phyloP scores from a whole-genome alignment of 2,329 filamentous ascomycete species.

The Aurifilum marmelostoma region DNA sequence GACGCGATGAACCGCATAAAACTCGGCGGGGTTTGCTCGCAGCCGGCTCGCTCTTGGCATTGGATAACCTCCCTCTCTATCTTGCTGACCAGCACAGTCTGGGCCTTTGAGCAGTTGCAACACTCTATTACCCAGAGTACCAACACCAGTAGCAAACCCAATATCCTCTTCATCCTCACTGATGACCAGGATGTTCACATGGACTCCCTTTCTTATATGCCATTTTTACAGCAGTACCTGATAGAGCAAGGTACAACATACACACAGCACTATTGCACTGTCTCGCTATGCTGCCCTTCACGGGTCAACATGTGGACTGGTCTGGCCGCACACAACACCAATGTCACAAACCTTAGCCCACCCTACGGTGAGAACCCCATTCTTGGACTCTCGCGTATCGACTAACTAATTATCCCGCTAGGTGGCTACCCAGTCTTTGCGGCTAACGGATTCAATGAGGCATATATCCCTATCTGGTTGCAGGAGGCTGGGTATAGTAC shows the following conservation, averaged over 20 bases:
- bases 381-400: neutral
- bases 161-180: constrained; percentile 65
- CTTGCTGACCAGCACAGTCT: neutral
- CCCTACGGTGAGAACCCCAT: constrained; percentile 55
- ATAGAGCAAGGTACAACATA: constrained; percentile 59
- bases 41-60: neutral
- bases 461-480: constrained; percentile 72
- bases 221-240: constrained; percentile 55
- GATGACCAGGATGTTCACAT: constrained; percentile 68
- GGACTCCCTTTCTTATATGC: constrained; percentile 61
- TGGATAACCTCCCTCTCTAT: neutral
- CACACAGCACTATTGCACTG: constrained; percentile 62
- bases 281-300: constrained; percentile 64
- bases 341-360: constrained; percentile 61
- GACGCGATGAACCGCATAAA: neutral
- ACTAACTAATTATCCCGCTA: constrained; percentile 26
- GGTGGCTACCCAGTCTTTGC: constrained; percentile 70
- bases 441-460: constrained; percentile 64
- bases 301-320: constrained; percentile 66
- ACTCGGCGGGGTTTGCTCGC: neutral
- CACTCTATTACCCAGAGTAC: neutral
- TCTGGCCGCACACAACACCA: constrained; percentile 65
- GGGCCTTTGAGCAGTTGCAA: constrained; percentile 2
- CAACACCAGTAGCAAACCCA: constrained; percentile 40
- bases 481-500: constrained; percentile 70